phyloP scores from a whole-genome alignment of 768 basidiomycete species.

The Tylopilus felleus region DNA sequence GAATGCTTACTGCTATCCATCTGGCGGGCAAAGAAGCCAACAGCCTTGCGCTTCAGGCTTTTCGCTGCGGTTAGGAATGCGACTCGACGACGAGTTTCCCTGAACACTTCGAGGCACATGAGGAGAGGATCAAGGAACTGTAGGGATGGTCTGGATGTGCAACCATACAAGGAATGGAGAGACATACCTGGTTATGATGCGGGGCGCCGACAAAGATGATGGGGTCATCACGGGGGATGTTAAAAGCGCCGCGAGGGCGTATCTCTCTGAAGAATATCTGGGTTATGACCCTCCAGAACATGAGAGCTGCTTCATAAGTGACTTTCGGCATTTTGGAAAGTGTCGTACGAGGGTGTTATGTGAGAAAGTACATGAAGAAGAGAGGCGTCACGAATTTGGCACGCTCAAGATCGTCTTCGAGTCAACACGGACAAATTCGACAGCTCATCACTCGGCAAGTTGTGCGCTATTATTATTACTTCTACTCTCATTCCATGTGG shows the following conservation, averaged over 20 bases:
- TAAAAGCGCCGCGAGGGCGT: slow-evolving; percentile 89
- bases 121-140: slow-evolving; percentile 93
- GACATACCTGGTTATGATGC: slow-evolving; percentile 80
- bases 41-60: slow-evolving; percentile 74
- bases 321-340: slow-evolving; percentile 21
- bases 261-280: slow-evolving; percentile 97
- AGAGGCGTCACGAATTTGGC: not conserved
- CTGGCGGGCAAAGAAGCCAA: slow-evolving; percentile 77
- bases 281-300: slow-evolving; percentile 83
- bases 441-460: not conserved
- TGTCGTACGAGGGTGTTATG: slow-evolving; percentile 7
- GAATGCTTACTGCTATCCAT: slow-evolving; percentile 79
- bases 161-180: slow-evolving; percentile 5
- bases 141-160: slow-evolving; percentile 13
- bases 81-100: slow-evolving; percentile 77
- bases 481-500: slow-evolving; percentile 19
- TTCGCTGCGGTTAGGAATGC: slow-evolving; percentile 87
- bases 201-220: slow-evolving; percentile 93
- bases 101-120: slow-evolving; percentile 78
- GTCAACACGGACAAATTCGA: slow-evolving; percentile 30
- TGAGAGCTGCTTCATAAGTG: slow-evolving; percentile 70
- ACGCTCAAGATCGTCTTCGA: not conserved
- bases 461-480: slow-evolving; percentile 14
- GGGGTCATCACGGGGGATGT: slow-evolving; percentile 87
- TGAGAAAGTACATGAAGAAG: slow-evolving; percentile 10